phyloP scores from a whole-genome alignment of 495 filamentous ascomycete genomes.

The Penicillium bialowiezense region DNA sequence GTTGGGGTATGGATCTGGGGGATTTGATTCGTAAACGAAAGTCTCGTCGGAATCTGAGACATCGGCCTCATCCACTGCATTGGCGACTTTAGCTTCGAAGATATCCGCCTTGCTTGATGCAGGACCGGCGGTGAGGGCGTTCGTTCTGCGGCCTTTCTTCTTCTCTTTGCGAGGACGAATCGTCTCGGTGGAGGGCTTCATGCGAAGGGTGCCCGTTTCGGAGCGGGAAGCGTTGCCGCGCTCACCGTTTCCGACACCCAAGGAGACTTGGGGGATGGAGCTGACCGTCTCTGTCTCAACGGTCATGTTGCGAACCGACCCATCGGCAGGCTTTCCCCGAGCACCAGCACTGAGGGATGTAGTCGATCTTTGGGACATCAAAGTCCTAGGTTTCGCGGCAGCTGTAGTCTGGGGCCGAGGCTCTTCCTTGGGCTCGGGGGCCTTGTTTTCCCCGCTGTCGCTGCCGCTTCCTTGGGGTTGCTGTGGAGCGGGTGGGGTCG shows the following conservation, averaged over 20 bases:
- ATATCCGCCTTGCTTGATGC: slow-evolving; percentile 97
- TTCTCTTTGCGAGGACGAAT: slow-evolving; percentile 91
- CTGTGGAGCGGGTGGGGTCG: slow-evolving; percentile 30
- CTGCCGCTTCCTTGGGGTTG: slow-evolving; percentile 46
- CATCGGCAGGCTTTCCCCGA: slow-evolving; percentile 64
- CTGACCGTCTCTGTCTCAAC: slow-evolving; percentile 96
- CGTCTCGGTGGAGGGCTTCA: slow-evolving; percentile 87
- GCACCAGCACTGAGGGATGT: slow-evolving; percentile 45
- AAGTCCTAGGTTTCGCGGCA: slow-evolving; percentile 18
- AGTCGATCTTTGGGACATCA: slow-evolving; percentile 48
- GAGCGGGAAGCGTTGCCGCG: slow-evolving; percentile 51
- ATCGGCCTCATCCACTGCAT: slow-evolving; percentile 86
- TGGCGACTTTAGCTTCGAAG: slow-evolving; percentile 95
- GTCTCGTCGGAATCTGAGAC: slow-evolving; percentile 97
- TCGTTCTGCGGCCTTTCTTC: slow-evolving; percentile 74
- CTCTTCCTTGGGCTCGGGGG: slow-evolving; percentile 38
- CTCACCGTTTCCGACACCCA: slow-evolving; percentile 64
- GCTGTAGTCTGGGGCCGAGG: slow-evolving; percentile 27
- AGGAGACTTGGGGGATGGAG: slow-evolving; percentile 84
- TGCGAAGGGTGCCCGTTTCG: slow-evolving; percentile 71
- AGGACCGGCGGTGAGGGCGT: slow-evolving; percentile 44
- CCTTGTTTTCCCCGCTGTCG: slow-evolving; percentile 49
- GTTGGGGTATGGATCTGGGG: slow-evolving; percentile 70
- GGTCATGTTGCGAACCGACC: slow-evolving; percentile 86
- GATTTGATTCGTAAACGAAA: slow-evolving; percentile 98